Evolutionary conservation across 2,329 filamentous ascomycete species (phyloP).

Genomic region (Emericellopsis atlantica): DNA sequence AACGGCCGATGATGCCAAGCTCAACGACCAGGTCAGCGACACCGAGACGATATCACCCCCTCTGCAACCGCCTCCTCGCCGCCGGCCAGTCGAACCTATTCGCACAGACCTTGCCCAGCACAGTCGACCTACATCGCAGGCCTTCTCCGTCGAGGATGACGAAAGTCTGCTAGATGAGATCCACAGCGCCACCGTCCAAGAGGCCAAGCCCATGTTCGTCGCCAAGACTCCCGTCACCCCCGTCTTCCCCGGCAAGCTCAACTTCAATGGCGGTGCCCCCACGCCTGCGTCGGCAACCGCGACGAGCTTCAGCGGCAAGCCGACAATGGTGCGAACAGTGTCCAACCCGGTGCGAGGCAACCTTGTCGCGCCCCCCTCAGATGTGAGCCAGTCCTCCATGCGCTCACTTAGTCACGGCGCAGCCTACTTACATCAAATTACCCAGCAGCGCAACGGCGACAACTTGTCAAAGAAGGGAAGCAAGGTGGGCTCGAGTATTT

Average conservation of each 20-base stretch:
- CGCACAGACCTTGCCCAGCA: slow-evolving; percentile 28
- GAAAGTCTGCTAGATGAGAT: slow-evolving; percentile 78
- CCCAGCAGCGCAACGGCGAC: slow-evolving; percentile 29
- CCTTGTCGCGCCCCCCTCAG: slow-evolving; percentile 26
- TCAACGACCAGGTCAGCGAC: slow-evolving; percentile 8
- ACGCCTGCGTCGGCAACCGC: not conserved
- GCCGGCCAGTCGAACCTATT: slow-evolving; percentile 38
- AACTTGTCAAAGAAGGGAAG: slow-evolving; percentile 50
- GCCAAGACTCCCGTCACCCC: slow-evolving; percentile 74
- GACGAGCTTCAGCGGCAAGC: not conserved
- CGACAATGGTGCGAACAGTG: slow-evolving; percentile 29
- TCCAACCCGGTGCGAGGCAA: slow-evolving; percentile 31
- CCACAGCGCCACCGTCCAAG: slow-evolving; percentile 66
- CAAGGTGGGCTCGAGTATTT: slow-evolving; percentile 82
- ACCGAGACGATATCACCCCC: slow-evolving; percentile 11
- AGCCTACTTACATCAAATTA: slow-evolving; percentile 40
- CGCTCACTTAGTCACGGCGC: slow-evolving; percentile 41
- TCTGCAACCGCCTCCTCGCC: not conserved
- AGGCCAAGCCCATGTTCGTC: slow-evolving; percentile 70
- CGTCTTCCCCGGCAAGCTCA: slow-evolving; percentile 30
- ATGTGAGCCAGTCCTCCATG: slow-evolving; percentile 30
- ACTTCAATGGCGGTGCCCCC: slow-evolving; percentile 5
- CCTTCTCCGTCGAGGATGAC: slow-evolving; percentile 42
- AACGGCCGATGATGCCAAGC: too few species aligned
- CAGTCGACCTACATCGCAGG: slow-evolving; percentile 1